These are phyloP conservation scores for Zygosaccharomyces lentus DNA, from an alignment of 805 yeast genomes.

Conservation along the genomic window DNA sequence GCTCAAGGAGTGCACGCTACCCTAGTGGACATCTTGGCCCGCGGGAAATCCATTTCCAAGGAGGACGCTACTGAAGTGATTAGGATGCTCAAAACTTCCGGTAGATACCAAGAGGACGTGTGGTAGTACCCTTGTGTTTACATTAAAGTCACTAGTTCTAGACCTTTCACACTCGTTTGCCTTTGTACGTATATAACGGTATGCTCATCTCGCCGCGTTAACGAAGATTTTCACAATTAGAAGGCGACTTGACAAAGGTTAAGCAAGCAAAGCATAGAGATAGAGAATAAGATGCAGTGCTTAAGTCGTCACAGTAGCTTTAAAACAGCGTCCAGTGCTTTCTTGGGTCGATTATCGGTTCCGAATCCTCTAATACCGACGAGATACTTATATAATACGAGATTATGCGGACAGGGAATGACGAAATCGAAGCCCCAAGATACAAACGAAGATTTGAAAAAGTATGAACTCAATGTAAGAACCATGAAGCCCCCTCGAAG, in stretches of 20 bases:
- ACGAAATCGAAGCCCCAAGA: not conserved
- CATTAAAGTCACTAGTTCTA: not conserved
- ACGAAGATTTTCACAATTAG: too few species aligned
- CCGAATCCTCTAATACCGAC: not conserved
- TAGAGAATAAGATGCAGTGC: not conserved
- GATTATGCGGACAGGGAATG: not conserved
- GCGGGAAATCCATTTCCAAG: constrained; percentile 57
- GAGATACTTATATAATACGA: not conserved
- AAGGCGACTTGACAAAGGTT: too few species aligned
- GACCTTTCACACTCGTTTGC: not conserved
- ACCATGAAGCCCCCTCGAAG: constrained; percentile 19
- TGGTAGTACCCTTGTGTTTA: constrained; percentile 52
- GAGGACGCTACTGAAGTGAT: constrained; percentile 73
- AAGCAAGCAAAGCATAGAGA: not conserved
- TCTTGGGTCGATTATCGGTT: not conserved
- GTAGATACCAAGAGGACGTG: constrained; percentile 94
- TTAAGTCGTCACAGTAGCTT: not conserved
- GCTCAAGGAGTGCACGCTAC: constrained; percentile 86
- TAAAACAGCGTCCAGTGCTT: not conserved
- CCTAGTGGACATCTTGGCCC: constrained; percentile 56
- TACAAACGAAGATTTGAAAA: constrained; percentile 1
- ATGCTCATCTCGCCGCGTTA: not conserved
- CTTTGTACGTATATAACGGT: not conserved
- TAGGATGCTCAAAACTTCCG: constrained; percentile 73
- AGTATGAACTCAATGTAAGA: constrained; percentile 8